phyloP scores from a whole-genome alignment of 352 stramenopile genomes.

The Phytopythium chamaehyphon region DNA sequence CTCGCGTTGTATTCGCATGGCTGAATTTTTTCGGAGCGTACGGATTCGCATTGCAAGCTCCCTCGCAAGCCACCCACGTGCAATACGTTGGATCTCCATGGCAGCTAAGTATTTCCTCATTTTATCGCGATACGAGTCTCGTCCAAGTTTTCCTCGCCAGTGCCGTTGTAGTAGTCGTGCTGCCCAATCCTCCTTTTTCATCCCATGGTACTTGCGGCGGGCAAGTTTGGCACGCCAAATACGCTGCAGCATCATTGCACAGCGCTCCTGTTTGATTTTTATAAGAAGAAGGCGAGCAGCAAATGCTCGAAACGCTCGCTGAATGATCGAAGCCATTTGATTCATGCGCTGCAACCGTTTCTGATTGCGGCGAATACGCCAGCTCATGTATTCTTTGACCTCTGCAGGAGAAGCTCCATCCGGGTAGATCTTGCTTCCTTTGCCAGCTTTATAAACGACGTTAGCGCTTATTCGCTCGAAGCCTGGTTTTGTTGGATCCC shows the following conservation, averaged over 20 bases:
- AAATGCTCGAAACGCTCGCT: slow-evolving; percentile 88
- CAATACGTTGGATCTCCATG: slow-evolving; percentile 84
- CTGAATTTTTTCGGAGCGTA: slow-evolving; percentile 41
- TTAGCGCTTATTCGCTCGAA: slow-evolving; percentile 89
- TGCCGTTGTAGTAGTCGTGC: slow-evolving; percentile 88
- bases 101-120: slow-evolving; percentile 76
- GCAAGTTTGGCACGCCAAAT: slow-evolving; percentile 83
- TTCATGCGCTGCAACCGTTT: slow-evolving; percentile 90
- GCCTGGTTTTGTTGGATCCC: slow-evolving; percentile 72
- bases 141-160: slow-evolving; percentile 88
- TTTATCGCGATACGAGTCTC: slow-evolving; percentile 71
- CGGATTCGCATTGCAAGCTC: slow-evolving; percentile 50
- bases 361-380: slow-evolving; percentile 92
- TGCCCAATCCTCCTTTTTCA: slow-evolving; percentile 88
- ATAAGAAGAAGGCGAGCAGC: slow-evolving; percentile 79
- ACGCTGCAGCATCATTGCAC: slow-evolving; percentile 85
- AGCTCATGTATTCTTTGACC: slow-evolving; percentile 96
- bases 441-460: slow-evolving; percentile 76
- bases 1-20: slow-evolving; percentile 76
- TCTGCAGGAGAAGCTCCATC: slow-evolving; percentile 38
- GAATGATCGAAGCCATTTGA: slow-evolving; percentile 78
- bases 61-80: slow-evolving; percentile 74
- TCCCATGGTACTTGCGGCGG: slow-evolving; percentile 59
- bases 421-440: slow-evolving; percentile 86
- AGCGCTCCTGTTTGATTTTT: slow-evolving; percentile 69